Evolutionary conservation across 164 flowering plant genomes (phyloP), one percentile per base, ranked within the genome.

Genomic region (Brasenia schreberi): DNA sequence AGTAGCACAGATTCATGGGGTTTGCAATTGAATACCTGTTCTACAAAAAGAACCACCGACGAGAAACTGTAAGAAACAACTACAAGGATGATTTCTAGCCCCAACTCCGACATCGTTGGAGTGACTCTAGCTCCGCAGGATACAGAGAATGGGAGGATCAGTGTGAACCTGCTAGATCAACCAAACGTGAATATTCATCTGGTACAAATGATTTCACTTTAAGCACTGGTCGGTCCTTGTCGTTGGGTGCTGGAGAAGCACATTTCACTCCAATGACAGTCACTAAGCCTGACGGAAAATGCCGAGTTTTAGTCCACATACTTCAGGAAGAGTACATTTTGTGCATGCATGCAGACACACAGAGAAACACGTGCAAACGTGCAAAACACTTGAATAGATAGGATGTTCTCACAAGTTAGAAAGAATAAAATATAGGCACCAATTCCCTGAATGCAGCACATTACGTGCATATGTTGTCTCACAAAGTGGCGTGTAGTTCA

Each of bases 241-340:
- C 18, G 63, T 23, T 61, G 18, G 12, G 75, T 33, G 71, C 73
- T 11, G 91, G 89, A 67, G 89, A 83, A 18, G 43, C 70, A 65
- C 78, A 86, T 77, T 82, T 88, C 71, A 85, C 43, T 7, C 89
- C 90, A 42, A 85, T 78, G 17, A 87, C 85, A 14, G 86, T 78
- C 7, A 80, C 64, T 67, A 85, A 60, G 73, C 86, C 90, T 87
- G 76, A 66, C 73, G 18, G 56, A 49, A 49, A 49, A 49, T 9
- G 10, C 9, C 5, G 12, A 49, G 56, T 9, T 49, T 49, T 14
- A 49, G 56, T 49, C 56, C 56, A 49, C 56, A 49, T 6, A 14
- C 10, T 49, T 9, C 16, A 49, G 7, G 10, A 14, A 49, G 12
- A 9, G 56, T 49, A 49, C 16, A 33, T 33, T 33, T 9, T 49